phyloP scores from a whole-genome alignment of 2,329 filamentous ascomycete species.

The Pyricularia pennisetigena region DNA sequence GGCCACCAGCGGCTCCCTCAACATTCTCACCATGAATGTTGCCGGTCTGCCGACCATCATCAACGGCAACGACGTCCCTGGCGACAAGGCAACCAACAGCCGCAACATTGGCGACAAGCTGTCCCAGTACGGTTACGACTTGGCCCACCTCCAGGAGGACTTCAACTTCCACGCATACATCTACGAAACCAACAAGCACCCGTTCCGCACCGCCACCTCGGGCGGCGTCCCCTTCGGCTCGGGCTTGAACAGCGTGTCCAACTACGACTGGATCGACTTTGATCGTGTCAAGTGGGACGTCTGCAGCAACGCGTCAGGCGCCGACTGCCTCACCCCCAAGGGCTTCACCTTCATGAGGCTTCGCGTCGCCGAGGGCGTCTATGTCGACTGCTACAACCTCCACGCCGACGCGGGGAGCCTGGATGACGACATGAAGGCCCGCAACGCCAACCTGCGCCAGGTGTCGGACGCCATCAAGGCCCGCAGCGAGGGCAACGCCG shows the following conservation, averaged over 20 bases:
- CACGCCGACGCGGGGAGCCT: constrained; percentile 53
- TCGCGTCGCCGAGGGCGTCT: constrained; percentile 39
- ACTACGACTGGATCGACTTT: constrained; percentile 45
- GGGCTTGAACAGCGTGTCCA: constrained; percentile 54
- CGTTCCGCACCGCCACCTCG: constrained; percentile 52
- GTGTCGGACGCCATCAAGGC: constrained; percentile 45
- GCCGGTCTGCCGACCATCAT: constrained; percentile 47
- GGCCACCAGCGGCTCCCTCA: constrained; percentile 28
- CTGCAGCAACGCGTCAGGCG: constrained; percentile 44
- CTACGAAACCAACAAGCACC: constrained; percentile 49
- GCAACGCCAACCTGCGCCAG: constrained; percentile 50
- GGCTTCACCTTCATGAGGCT: constrained; percentile 60
- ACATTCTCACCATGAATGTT: constrained; percentile 46
- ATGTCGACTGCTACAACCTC: constrained; percentile 55
- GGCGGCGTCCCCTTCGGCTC: constrained; percentile 54
- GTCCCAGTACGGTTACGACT: constrained; percentile 44
- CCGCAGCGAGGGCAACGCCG: constrained; percentile 48
- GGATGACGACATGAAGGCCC: constrained; percentile 39
- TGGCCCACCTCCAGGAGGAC: constrained; percentile 60
- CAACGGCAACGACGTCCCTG: constrained; percentile 49
- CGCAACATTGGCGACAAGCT: constrained; percentile 46
- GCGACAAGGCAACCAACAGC: constrained; percentile 51
- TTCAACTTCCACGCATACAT: constrained; percentile 59
- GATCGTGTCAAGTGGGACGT: constrained; percentile 47
- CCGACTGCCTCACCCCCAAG: constrained; percentile 59